Base-by-base conservation (phyloP, 306 rosid genomes). In the Myrica gale region DNA sequence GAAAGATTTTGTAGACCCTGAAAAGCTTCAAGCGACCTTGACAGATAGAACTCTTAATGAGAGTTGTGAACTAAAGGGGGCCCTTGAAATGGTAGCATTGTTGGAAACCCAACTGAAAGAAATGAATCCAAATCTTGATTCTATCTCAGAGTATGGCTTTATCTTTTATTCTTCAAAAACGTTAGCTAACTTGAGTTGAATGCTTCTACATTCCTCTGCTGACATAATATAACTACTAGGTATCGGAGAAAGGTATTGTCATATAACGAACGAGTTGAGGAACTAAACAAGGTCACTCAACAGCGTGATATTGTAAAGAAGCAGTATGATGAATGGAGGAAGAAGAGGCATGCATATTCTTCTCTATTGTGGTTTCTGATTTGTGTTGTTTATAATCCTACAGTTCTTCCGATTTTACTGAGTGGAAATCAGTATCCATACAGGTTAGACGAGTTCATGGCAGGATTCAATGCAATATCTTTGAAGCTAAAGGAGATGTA, bases 391-490 rank as follows among this genome's bases (percentile, higher is more conserved):
- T 47, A 69, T 39, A 16, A 48, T 69, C 72, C 68, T 43, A 47
- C 42, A 8, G 47, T 19, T 48, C 65, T 58, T 60, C 20, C 16
- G 19, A 51, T 69, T 72, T 52, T 16, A 53, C 9, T 85, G 58
- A 63, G 46, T 23, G 77, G 82, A 68, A 52, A 60, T 44, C 74
- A 44, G 46, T 69, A 5, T 71, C 46, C 37, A 70, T 79, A 72
- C 82, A 95, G 99, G 83, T 82, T 95, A 87, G 99, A 95, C 12
- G 96, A 95, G 85, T 92, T 95, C 86, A 95, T 95, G 97, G 97
- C 90, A 77, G 97, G 99, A 71, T 95, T 95, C 78, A 95, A 90
- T 81, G 78, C 97, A 51, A 90, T 92, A 87, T 92, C 99, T 63
- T 88, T 95, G 67, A 95, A 95, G 87, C 80, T 95, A 47, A 92